A percentile compares a stretch with the other conserved stretches of the same genome.
Evolutionary conservation across 2,329 filamentous ascomycete species (phyloP).

Genomic region (Hymenoscyphus scutula): DNA sequence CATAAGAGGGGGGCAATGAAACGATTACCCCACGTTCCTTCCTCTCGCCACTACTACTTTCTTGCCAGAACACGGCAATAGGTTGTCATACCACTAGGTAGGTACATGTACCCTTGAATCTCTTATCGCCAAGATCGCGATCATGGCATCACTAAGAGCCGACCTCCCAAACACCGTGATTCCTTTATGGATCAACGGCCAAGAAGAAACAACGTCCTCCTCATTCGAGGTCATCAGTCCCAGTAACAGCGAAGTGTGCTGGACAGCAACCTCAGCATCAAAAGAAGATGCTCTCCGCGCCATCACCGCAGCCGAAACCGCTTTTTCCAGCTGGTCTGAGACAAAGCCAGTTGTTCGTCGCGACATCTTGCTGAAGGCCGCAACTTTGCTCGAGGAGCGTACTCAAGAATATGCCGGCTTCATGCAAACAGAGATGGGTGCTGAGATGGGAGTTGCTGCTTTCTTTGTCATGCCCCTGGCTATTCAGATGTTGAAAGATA

Average conservation of each 20-base stretch:
- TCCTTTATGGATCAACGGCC: neutral
- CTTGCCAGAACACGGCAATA: neutral
- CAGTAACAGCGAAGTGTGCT: neutral
- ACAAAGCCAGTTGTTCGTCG: slow-evolving; percentile 51
- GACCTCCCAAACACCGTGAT: neutral
- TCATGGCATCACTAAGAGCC: neutral
- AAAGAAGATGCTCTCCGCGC: slow-evolving; percentile 40
- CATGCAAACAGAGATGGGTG: slow-evolving; percentile 47
- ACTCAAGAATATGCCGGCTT: slow-evolving; percentile 46
- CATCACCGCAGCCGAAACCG: slow-evolving; percentile 52
- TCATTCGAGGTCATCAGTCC: slow-evolving; percentile 2
- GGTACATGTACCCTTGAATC: neutral
- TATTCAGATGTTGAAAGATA: slow-evolving; percentile 40
- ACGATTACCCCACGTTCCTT: neutral
- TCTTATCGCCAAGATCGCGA: neutral
- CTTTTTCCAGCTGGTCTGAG: slow-evolving; percentile 57
- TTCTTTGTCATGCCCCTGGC: slow-evolving; percentile 35
- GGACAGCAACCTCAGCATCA: neutral
- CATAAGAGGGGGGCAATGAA: neutral
- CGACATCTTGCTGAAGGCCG: slow-evolving; percentile 54
- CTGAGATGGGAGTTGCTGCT: slow-evolving; percentile 34
- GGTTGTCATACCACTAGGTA: neutral
- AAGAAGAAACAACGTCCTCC: neutral
- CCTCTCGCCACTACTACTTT: neutral
- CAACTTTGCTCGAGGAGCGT: slow-evolving; percentile 49